Base-by-base conservation (phyloP, 495 filamentous ascomycete genomes). In the Daldinia bambusicola region DNA sequence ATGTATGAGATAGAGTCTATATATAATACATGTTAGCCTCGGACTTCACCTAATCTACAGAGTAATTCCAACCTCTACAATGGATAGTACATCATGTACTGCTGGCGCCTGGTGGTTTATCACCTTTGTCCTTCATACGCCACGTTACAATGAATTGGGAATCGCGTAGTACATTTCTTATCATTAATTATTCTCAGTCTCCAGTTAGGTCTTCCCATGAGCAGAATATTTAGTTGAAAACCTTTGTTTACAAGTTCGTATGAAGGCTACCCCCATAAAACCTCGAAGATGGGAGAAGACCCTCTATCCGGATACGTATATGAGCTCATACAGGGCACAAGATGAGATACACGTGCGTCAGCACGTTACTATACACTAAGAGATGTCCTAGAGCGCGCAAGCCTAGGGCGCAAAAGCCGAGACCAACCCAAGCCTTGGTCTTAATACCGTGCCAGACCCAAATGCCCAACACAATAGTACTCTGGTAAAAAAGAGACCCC, bases 301-400 rank as follows among this genome's bases (percentile, higher is more conserved):
- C n/a, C 30, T 26, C 34, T 53, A 56, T 38, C n/a, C 16, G 53
- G 31, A 37, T 38, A 37, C 32, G 37, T 60, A 43, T 43, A 60
- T 40, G 26, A 2, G 7, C 18, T 40, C 50, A 56, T 61, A 51
- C 57, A 26, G 48, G 9, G 63, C 30, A 60, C 30, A 38, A 45
- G 18, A 38, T 59, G 31, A 45, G 18, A 38, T 59, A 40, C 56
- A 58, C 20, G 52, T 53, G 45, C 38, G 48, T 43, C 20, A 50
- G 50, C 55, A 63, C 31, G 36, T 63, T 64, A 67, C 38, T 50
- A 58, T 71, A 66, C 69, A 66, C 59, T 37, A n/a, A 31, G 43
- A 59, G 36, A 50, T 36, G 55, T 63, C 52, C 53, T 51, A 53
- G 61, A 61, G 41, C 40, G 26, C 41, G 26, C 56, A 55, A 36